Evolutionary conservation across 768 basidiomycete genomes (phyloP), one percentile per base, ranked within the genome.

Genomic region (Clathrus columnatus): DNA sequence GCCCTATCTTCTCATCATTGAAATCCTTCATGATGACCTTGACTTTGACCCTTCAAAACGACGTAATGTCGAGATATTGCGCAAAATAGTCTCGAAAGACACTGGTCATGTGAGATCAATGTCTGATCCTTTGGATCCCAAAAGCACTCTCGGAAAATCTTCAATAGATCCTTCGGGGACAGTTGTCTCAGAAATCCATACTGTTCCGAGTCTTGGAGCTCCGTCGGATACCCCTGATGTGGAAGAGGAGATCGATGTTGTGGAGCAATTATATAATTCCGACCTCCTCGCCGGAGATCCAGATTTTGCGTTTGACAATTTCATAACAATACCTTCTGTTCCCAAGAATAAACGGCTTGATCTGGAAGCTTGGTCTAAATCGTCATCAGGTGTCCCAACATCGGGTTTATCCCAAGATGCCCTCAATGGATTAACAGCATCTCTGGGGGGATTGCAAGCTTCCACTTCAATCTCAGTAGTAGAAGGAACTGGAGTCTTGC

Each of bases 211-310:
- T 4, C 36, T 14, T 4, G n/a, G 10, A 11, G n/a, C 36, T 60
- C 58, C 64, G 64, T 30, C 53, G 65, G 7, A 62, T 63, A 58
- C 60, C 59, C 49, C 56, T 61, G 29, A 60, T 60, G 50, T 1
- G 11, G 83, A 87, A 24, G 92, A 94, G 69, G 95, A 99, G 71
- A 84, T 99, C 61, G 96, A 99, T 68, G 76, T 99, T 5, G 91
- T 98, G 4, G 96, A 99, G 65, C 96, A 99, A 66, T 71, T 98
- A 0, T 97, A 92, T 60, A 95, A 95, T 14, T 70, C 79, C 30
- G 81, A 85, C 49, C 77, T 86, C 58, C 83, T 85, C 2, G 74
- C 94, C 17, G 80, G 82, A 29, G 83, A 83, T 50, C 74, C 76
- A 47, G 69, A 82, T 42, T 77, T 85, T n/a, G 85, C 95, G 66